phyloP scores from a whole-genome alignment of 176 grass and related monocot species.

The Juncus effusus region DNA sequence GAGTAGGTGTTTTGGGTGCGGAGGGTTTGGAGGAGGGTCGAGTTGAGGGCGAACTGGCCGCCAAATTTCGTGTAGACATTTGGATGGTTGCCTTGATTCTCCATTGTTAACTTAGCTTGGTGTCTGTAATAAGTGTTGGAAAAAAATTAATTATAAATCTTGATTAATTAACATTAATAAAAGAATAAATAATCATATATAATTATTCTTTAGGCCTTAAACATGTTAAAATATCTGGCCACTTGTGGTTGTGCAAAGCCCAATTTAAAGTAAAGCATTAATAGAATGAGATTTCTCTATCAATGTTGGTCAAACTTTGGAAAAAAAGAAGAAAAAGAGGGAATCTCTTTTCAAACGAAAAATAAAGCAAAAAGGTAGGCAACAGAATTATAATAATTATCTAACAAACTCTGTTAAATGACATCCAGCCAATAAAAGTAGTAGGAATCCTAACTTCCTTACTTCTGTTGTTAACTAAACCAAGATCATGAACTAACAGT shows the following conservation, averaged over 20 bases:
- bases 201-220: not conserved
- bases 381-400: not conserved
- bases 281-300: not conserved
- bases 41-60: constrained; percentile 56
- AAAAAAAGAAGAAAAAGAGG: not conserved
- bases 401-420: not conserved
- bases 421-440: not conserved
- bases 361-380: not conserved
- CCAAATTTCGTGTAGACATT: constrained; percentile 60
- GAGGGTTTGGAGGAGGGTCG: constrained; percentile 55
- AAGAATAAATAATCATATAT: not conserved
- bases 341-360: not conserved
- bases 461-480: too few relatives aligned
- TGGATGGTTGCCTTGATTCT: constrained; percentile 48
- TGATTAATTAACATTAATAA: not conserved
- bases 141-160: not conserved
- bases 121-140: constrained; percentile 28
- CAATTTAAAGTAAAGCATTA: too few relatives aligned
- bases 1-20: constrained; percentile 44
- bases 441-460: too few relatives aligned
- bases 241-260: not conserved
- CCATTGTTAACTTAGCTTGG: constrained; percentile 51
- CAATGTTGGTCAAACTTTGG: not conserved
- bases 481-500: too few relatives aligned
- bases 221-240: not conserved